phyloP scores from a whole-genome alignment of 106 monocot genomes.

The Hemerocallis citrina region DNA sequence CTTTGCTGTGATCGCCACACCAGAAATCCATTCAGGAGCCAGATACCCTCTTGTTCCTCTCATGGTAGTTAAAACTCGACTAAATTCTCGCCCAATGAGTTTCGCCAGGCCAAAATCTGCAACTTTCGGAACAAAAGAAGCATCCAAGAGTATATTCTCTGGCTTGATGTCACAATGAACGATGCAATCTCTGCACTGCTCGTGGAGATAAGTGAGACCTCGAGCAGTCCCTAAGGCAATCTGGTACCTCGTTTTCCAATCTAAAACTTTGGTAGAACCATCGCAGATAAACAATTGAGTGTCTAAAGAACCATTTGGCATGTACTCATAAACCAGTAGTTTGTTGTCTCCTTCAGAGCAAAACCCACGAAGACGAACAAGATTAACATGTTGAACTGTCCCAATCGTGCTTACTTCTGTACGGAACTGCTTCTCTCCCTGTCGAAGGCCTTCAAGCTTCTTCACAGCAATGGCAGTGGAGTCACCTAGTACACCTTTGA shows the following conservation, averaged over 20 bases:
- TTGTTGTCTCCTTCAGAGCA: background rate
- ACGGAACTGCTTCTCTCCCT: constrained; percentile 6
- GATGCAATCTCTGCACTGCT: constrained; percentile 3
- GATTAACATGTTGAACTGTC: background rate
- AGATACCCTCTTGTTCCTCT: background rate
- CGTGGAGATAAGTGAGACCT: constrained; percentile 6
- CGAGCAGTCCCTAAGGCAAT: background rate
- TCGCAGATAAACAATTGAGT: background rate
- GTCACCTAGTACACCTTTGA: background rate
- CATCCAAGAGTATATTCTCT: constrained; percentile 2
- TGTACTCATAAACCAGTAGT: constrained; percentile 1
- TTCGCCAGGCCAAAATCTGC: background rate
- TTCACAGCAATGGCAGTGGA: background rate
- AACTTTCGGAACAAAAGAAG: background rate
- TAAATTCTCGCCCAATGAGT: background rate
- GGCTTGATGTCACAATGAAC: constrained; percentile 2
- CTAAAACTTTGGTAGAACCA: background rate
- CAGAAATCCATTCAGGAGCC: constrained; percentile 1
- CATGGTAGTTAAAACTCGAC: background rate
- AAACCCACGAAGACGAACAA: background rate
- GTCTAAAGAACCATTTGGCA: background rate
- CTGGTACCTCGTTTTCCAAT: constrained; percentile 1
- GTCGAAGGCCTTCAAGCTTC: background rate
- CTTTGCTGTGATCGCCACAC: background rate
- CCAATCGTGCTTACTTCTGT: constrained; percentile 1